A percentile compares a stretch with the other conserved stretches of the same genome.
These are phyloP conservation scores for Fusarium ramigenum DNA, from an alignment of 2,329 filamentous ascomycete species.

Conservation along the genomic window DNA sequence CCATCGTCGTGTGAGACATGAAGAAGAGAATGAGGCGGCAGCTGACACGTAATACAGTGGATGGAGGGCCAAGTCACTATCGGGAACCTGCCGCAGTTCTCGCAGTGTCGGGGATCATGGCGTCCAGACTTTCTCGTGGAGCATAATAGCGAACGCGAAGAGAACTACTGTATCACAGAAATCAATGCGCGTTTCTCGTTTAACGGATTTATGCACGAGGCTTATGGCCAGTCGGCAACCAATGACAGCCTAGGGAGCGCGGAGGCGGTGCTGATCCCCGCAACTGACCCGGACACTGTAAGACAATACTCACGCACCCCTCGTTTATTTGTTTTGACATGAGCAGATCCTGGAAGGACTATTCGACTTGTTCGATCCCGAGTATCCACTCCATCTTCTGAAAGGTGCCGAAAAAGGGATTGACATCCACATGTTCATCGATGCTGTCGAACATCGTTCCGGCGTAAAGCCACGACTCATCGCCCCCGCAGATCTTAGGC, in stretches of 20 bases:
- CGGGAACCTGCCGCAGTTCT: slow-evolving; percentile 38
- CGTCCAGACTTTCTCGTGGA: slow-evolving; percentile 53
- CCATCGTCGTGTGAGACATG: neutral
- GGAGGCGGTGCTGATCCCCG: slow-evolving; percentile 30
- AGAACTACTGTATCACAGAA: slow-evolving; percentile 50
- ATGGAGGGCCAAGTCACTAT: slow-evolving; percentile 41
- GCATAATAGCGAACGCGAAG: slow-evolving; percentile 19
- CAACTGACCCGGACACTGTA: slow-evolving; percentile 41
- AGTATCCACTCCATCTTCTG: slow-evolving; percentile 48
- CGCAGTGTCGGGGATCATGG: slow-evolving; percentile 46
- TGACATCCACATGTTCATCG: slow-evolving; percentile 52
- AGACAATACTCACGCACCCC: neutral
- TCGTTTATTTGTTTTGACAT: neutral
- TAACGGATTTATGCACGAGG: slow-evolving; percentile 48
- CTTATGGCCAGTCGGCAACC: slow-evolving; percentile 45
- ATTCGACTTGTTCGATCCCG: slow-evolving; percentile 44
- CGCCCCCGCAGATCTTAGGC: slow-evolving; percentile 46
- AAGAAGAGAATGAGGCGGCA: too few species aligned
- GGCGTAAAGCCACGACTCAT: slow-evolving; percentile 48
- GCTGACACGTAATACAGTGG: slow-evolving; percentile 35
- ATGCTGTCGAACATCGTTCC: slow-evolving; percentile 41
- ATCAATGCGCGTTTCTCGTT: slow-evolving; percentile 55
- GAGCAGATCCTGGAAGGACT: slow-evolving; percentile 38
- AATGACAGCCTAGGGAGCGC: slow-evolving; percentile 12
- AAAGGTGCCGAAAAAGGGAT: slow-evolving; percentile 51